Percentiles rank a stretch among this genome's conserved stretches.
These are phyloP conservation scores for Fusarium armeniacum DNA, from an alignment of 2,329 filamentous ascomycete genomes.

Conservation along the genomic window DNA sequence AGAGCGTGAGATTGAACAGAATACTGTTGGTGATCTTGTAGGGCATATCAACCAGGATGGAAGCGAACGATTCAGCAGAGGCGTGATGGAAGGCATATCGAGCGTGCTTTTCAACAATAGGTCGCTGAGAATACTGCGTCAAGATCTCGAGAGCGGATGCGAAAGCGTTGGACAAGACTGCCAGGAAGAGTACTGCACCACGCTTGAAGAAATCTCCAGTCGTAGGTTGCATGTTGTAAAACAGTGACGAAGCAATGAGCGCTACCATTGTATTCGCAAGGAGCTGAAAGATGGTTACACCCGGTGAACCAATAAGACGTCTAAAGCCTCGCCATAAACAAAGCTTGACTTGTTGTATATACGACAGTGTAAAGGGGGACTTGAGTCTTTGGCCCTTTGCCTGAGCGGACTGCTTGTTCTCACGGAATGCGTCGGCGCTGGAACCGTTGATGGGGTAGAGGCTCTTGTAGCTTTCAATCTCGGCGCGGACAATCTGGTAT, in stretches of 20 bases:
- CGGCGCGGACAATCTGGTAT: conserved; percentile 31
- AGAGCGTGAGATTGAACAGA: conserved; percentile 61
- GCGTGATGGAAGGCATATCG: conserved; percentile 59
- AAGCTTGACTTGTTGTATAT: conserved; percentile 61
- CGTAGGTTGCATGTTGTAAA: conserved; percentile 39
- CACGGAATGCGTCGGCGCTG: conserved; percentile 46
- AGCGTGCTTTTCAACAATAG: conserved; percentile 58
- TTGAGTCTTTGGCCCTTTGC: conserved; percentile 58
- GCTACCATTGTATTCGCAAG: conserved; percentile 12
- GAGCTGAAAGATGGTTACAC: conserved; percentile 31
- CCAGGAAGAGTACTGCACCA: conserved; percentile 66
- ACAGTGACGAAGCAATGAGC: conserved; percentile 40
- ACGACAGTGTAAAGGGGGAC: conserved; percentile 64
- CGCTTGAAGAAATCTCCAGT: conserved; percentile 48
- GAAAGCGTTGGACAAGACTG: conserved; percentile 67
- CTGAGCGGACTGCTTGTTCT: conserved; percentile 48
- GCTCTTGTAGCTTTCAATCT: conserved; percentile 54
- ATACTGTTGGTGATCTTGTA: conserved; percentile 59
- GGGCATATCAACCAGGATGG: conserved; percentile 60
- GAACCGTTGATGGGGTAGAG: conserved; percentile 47
- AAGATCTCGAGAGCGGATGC: conserved; percentile 56
- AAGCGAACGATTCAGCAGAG: conserved; percentile 54
- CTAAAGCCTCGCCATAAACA: conserved; percentile 59
- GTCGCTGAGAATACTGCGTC: conserved; percentile 56
- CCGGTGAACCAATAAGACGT: conserved; percentile 54